A percentile compares a stretch with the other conserved stretches of the same genome.
Conservation (phyloP, 2,329 filamentous ascomycete species). For the Talaromyces sp. region DNA sequence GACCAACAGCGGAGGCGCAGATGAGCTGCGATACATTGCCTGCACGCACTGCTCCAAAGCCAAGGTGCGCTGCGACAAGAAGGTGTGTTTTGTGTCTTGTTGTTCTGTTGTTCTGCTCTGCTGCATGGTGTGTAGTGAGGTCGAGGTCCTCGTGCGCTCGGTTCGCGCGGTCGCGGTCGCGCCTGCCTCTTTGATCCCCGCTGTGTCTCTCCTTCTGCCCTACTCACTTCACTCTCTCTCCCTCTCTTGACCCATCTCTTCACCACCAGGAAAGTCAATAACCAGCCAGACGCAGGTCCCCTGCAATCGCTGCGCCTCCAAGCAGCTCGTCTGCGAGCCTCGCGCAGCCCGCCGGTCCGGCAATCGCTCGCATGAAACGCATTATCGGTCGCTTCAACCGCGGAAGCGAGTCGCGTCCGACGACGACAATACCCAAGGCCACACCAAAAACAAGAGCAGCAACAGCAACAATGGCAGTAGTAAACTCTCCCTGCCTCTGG, state of each 20-base stretch:
- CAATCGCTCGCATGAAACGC: not conserved
- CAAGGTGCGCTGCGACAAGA: constrained; percentile 1
- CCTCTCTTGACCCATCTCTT: not conserved
- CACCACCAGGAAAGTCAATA: not conserved
- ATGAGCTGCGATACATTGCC: not conserved
- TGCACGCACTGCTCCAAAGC: not conserved
- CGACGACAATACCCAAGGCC: not conserved
- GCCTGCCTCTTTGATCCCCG: not conserved
- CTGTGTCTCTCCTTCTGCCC: not conserved
- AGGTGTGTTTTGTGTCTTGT: not conserved
- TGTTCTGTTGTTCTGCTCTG: not conserved
- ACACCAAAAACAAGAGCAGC: not conserved
- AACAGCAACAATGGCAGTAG: not conserved
- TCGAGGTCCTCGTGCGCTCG: not conserved
- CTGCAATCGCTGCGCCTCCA: not conserved
- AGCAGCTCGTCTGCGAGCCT: not conserved
- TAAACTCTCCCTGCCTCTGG: not conserved
- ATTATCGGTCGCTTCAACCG: not conserved
- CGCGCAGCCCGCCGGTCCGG: not conserved
- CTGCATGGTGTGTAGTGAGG: too few relatives aligned
- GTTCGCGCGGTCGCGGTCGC: not conserved
- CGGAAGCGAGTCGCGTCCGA: not conserved
- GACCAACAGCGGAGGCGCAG: not conserved
- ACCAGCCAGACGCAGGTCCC: not conserved
- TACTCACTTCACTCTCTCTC: not conserved